phyloP scores from a whole-genome alignment of 129 eudicot species.

The Rutidosis leptorrhynchoides region DNA sequence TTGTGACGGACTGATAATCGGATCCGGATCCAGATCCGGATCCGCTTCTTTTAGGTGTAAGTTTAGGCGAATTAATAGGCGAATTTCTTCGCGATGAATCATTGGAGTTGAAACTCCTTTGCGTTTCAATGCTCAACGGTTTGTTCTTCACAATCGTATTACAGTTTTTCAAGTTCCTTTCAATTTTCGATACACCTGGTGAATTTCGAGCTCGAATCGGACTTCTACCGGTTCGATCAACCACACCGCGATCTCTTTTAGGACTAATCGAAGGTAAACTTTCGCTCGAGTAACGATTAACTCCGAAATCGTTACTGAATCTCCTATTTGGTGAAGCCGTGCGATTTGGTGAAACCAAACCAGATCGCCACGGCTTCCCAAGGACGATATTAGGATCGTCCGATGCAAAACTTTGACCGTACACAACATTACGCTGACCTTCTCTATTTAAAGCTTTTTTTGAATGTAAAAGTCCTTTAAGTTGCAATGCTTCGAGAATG shows the following conservation, averaged over 20 bases:
- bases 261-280: slow-evolving; percentile 49
- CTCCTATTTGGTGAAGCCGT: slow-evolving; percentile 22
- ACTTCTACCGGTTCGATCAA: slow-evolving; percentile 49
- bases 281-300: slow-evolving; percentile 32
- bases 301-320: slow-evolving; percentile 36
- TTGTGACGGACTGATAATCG: slow-evolving; percentile 32
- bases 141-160: slow-evolving; percentile 52
- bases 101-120: slow-evolving; percentile 31
- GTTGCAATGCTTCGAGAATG: slow-evolving; percentile 37
- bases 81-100: slow-evolving; percentile 46
- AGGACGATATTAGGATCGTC: slow-evolving; percentile 53
- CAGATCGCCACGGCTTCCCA: slow-evolving; percentile 45
- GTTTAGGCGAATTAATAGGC: slow-evolving; percentile 62
- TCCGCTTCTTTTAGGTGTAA: slow-evolving; percentile 39
- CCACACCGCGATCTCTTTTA: slow-evolving; percentile 35
- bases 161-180: slow-evolving; percentile 36
- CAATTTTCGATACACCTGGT: slow-evolving; percentile 27
- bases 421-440: slow-evolving; percentile 48
- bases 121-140: slow-evolving; percentile 54
- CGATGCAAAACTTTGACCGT: slow-evolving; percentile 33
- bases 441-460: slow-evolving; percentile 15
- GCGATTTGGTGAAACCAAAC: slow-evolving; percentile 11
- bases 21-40: slow-evolving; percentile 28
- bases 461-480: slow-evolving; percentile 39
- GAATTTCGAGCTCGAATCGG: slow-evolving; percentile 44